Evolutionary conservation across 805 yeast genomes (phyloP), one percentile per base, ranked within the genome.

Genomic region (Nakazawaea ernobii): DNA sequence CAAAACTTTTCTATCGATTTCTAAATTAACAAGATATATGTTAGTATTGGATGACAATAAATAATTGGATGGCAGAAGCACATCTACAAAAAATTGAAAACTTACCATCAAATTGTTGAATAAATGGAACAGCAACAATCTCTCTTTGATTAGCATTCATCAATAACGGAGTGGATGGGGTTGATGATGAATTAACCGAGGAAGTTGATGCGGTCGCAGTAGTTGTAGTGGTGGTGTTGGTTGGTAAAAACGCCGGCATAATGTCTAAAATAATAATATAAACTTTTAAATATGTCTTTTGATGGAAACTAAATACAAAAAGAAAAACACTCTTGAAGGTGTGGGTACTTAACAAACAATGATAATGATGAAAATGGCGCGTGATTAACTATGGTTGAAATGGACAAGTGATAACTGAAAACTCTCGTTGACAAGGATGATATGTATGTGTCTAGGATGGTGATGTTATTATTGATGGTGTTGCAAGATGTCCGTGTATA

Each of bases 51-150:
- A 17, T 14, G 20, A 17, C 5, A 17, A 15, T 20, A 9, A 15
- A 15, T 10, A 14, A 6, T 13, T 7, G 20, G 17, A 9, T 13
- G n/a, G 33, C 30, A 40, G 14, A 32, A 33, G 20, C 15, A 4
- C 10, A 32, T 3, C 32, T 10, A 24, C 4, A 42, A 27, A 32
- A 8, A 9, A 10, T 15, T 2, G 11, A 24, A 8, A 29, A 44
- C 49, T 24, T 32, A 46, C 49, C 49, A 32, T 47, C 49, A 42
- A 47, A 33, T 29, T 47, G 49, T 32, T 47, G 49, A 10, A 17
- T 26, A 38, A 47, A 47, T 10, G 49, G 49, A 8, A 38, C 30
- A 29, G 45, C 37, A 8, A 35, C 32, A 15, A 37, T 24, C 24
- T 41, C 39, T 11, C 32, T 37, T 13, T 37, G 29, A 14, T n/a